Base-by-base conservation (phyloP, 306 rosid genomes). In the Purshia tridentata region DNA sequence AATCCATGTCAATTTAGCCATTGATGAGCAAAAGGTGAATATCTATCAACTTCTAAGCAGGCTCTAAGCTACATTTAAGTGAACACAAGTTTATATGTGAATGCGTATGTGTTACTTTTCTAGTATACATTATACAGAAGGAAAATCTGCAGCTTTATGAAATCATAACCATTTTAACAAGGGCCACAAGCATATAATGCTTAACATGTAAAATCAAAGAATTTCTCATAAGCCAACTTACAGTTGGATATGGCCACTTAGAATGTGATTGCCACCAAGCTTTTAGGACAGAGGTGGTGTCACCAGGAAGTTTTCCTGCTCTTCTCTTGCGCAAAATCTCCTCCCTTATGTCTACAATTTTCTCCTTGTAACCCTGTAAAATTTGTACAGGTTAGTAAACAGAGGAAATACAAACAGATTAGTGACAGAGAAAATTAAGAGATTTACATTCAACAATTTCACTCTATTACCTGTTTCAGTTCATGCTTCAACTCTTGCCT, bases 261-360 rank as follows among this genome's bases (percentile, higher is more conserved):
- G 98, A 78, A 82, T 94, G 99, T 75, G 97, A 84, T 76, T 89
- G 92, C 99, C 99, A 94, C 99, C 99, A 94, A 75, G 89, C 77
- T 79, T 94, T 94, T 23, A 94, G 84, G 48, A 94, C 99, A 15
- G 99, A 94, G 75, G 99, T 94, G 1, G 99, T 94, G 85, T 94
- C 97, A 16, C 99, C 96, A 6, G 99, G 99, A 86, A 91, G 99
- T 74, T 94, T 94, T 77, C 99, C 99, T 1, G 99, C 99, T 83
- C 99, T 88, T 78, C 99, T 94, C 91, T 94, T 94, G 70, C 99
- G 89, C 81, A 94, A 74, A 77, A 94, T 94, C 72, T 94, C 99
- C 84, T 94, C 99, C 77, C 99, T 81, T 62, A 94, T 91, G 81
- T 91, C 99, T 56, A 94, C 98, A 74, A 94, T 94, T 85, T 88